phyloP scores from a whole-genome alignment of 129 eudicot species.

The Kitagawia praeruptora region DNA sequence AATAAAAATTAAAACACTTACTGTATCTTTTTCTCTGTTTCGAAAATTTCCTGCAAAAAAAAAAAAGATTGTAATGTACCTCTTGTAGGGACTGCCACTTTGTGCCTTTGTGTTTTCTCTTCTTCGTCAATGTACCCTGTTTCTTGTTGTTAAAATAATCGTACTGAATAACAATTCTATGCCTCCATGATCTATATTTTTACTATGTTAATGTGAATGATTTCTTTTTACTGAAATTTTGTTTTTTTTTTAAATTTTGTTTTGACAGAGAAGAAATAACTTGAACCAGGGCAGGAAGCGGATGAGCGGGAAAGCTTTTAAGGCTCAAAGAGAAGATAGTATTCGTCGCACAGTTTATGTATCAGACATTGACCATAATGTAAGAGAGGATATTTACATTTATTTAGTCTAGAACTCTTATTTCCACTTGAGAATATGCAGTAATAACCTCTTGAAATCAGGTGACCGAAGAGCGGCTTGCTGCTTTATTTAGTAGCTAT shows the following conservation, averaged over 20 bases:
- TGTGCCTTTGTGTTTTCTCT: neutral
- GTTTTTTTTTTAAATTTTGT: neutral
- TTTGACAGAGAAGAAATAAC: constrained; percentile 58
- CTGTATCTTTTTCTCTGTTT: neutral
- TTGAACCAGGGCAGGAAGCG: constrained; percentile 65
- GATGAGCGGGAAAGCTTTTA: constrained; percentile 56
- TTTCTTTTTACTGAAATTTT: neutral
- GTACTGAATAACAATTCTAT: neutral
- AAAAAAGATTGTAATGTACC: neutral
- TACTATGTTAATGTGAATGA: neutral
- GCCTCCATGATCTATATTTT: neutral
- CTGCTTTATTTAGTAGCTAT: constrained; percentile 72
- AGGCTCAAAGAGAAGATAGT: constrained; percentile 94
- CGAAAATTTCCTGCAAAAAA: neutral
- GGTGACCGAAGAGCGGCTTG: constrained; percentile 95
- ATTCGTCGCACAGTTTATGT: constrained; percentile 83
- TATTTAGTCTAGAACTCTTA: neutral
- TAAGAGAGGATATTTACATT: constrained; percentile 26
- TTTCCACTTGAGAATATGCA: neutral
- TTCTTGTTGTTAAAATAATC: neutral
- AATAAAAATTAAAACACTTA: neutral
- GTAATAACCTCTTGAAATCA: constrained; percentile 18
- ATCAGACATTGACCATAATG: constrained; percentile 82
- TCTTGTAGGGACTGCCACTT: neutral
- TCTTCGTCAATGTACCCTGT: neutral